Percentiles rank a stretch among this genome's conserved stretches.
phyloP scores from a whole-genome alignment of 768 basidiomycete genomes.

The Trametes villosa region DNA sequence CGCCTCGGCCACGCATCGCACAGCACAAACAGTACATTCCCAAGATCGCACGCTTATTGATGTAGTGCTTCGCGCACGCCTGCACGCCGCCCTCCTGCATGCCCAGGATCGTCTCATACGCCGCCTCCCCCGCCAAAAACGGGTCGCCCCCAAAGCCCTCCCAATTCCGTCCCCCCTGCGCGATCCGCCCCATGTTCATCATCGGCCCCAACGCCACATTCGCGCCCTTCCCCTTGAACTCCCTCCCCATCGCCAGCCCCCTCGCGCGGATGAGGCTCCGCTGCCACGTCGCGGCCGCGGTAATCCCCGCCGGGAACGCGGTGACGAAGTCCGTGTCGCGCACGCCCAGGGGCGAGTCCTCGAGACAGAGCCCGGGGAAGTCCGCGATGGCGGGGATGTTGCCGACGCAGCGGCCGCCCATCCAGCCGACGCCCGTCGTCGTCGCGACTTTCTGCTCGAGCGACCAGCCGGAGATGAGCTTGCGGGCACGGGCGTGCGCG shows the following conservation, averaged over 20 bases:
- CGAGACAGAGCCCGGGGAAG: constrained; percentile 77
- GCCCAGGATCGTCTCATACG: constrained; percentile 82
- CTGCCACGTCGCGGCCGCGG: constrained; percentile 82
- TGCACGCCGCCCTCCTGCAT: constrained; percentile 81
- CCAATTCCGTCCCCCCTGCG: constrained; percentile 88
- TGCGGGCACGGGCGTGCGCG: constrained; percentile 27
- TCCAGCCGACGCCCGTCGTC: constrained; percentile 72
- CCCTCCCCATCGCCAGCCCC: constrained; percentile 78
- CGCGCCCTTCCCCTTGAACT: constrained; percentile 84
- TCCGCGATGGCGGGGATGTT: constrained; percentile 58
- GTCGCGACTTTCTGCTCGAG: constrained; percentile 68
- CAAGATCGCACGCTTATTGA: constrained; percentile 83
- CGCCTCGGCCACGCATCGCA: too few relatives aligned
- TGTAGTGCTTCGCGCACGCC: constrained; percentile 84
- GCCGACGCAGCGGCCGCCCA: constrained; percentile 66
- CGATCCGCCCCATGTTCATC: constrained; percentile 86
- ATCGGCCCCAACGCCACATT: constrained; percentile 78
- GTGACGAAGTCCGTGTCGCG: constrained; percentile 75
- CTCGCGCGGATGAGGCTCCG: constrained; percentile 77
- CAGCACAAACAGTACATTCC: too few relatives aligned
- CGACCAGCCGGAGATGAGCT: constrained; percentile 51
- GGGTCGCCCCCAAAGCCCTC: constrained; percentile 95
- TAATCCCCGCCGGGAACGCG: constrained; percentile 85
- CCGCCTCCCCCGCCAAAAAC: constrained; percentile 76
- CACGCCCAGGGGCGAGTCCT: constrained; percentile 81